Evolutionary conservation across 305 asterid species (phyloP).

Genomic region (Withania somnifera): DNA sequence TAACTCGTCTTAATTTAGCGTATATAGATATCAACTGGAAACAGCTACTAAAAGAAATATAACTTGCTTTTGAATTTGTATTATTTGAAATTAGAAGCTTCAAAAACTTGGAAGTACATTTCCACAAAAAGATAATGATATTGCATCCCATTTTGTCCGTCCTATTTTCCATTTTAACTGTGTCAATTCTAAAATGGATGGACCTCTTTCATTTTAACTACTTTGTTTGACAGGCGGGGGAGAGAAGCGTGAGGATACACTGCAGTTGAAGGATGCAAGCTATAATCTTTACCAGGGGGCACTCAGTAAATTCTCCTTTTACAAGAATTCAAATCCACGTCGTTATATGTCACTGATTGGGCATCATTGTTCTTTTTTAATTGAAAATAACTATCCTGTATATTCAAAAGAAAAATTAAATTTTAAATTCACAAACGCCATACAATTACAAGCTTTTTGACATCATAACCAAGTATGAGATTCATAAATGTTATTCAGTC

Average conservation of each 20-base stretch:
- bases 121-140: not conserved
- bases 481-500: not conserved
- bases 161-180: not conserved
- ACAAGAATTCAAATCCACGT: not conserved
- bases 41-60: not conserved
- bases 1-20: not conserved
- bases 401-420: no score
- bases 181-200: not conserved
- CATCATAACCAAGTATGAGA: not conserved
- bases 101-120: not conserved
- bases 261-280: not conserved
- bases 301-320: not conserved
- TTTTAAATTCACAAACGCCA: not conserved
- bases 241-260: not conserved
- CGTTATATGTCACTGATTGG: not conserved
- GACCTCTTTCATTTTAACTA: not conserved
- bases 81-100: not conserved
- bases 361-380: not conserved
- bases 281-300: not conserved
- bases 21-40: not conserved
- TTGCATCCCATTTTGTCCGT: not conserved
- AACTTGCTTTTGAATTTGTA: not conserved
- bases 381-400: not conserved
- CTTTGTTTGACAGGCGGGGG: not conserved
- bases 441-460: not conserved